Percentiles rank a stretch among this genome's conserved stretches.
phyloP scores from a whole-genome alignment of 2,329 filamentous ascomycete species.

The Hirsutella minnesotensis region DNA sequence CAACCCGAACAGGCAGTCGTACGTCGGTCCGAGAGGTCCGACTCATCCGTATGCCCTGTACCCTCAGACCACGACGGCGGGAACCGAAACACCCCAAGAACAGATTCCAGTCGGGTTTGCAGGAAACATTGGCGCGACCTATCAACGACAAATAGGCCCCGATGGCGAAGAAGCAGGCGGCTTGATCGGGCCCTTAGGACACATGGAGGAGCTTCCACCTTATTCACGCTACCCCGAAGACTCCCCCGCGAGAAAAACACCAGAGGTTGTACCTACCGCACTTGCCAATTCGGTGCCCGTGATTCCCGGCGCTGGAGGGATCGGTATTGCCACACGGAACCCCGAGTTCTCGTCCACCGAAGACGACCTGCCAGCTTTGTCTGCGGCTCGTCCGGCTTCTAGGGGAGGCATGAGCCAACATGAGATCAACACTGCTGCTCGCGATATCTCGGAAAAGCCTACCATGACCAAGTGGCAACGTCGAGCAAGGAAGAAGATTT shows the following conservation, averaged over 20 bases:
- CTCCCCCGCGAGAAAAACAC: slow-evolving; percentile 34
- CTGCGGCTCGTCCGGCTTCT: slow-evolving; percentile 37
- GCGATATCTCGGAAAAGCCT: slow-evolving; percentile 34
- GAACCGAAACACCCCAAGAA: slow-evolving; percentile 34
- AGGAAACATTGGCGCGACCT: slow-evolving; percentile 50
- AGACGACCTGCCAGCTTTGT: slow-evolving; percentile 36
- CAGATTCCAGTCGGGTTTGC: slow-evolving; percentile 64
- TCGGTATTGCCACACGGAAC: slow-evolving; percentile 48
- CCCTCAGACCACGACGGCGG: slow-evolving; percentile 56
- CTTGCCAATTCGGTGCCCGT: slow-evolving; percentile 3
- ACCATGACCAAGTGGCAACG: slow-evolving; percentile 37
- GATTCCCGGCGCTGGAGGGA: slow-evolving; percentile 46
- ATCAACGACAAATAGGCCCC: slow-evolving; percentile 61
- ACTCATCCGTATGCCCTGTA: slow-evolving; percentile 83
- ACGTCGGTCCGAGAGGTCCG: slow-evolving; percentile 51
- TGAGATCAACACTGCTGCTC: slow-evolving; percentile 40
- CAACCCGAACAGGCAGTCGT: slow-evolving; percentile 27
- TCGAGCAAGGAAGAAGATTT: slow-evolving; percentile 41
- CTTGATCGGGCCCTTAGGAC: slow-evolving; percentile 76
- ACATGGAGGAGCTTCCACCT: slow-evolving; percentile 82
- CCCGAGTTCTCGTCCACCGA: slow-evolving; percentile 48
- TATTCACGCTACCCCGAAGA: slow-evolving; percentile 85
- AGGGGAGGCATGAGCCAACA: slow-evolving; percentile 42
- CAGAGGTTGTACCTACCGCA: slow-evolving; percentile 6
- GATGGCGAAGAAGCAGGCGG: slow-evolving; percentile 81